phyloP scores from a whole-genome alignment of 306 rosid species.

The Phaseolus lunatus region DNA sequence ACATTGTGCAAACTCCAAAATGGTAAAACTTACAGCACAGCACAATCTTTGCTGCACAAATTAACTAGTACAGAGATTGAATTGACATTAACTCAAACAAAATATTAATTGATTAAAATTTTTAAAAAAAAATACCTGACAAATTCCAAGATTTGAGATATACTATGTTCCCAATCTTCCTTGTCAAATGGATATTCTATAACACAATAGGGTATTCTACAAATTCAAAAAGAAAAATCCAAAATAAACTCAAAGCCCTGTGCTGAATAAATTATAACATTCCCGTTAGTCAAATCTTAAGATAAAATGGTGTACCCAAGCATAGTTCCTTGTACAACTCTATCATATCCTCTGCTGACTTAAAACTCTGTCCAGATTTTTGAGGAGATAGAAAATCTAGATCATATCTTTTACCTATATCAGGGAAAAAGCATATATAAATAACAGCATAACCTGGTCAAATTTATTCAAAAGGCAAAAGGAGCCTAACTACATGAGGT shows the following conservation, averaged over 20 bases:
- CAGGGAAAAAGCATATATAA: constrained; percentile 33
- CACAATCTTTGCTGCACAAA: constrained; percentile 34
- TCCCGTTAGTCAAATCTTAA: constrained; percentile 9
- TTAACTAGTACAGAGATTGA: constrained; percentile 36
- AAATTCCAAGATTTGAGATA: constrained; percentile 70
- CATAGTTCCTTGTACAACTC: constrained; percentile 82
- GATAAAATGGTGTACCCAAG: constrained; percentile 57
- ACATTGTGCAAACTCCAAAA: constrained; percentile 22
- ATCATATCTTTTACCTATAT: constrained; percentile 88
- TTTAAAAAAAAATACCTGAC: constrained; percentile 70
- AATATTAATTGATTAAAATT: constrained; percentile 43
- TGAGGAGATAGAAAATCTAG: constrained; percentile 76
- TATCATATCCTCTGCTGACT: constrained; percentile 89
- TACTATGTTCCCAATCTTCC: constrained; percentile 94
- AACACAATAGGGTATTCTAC: constrained; percentile 85
- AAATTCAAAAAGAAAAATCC: constrained; percentile 36
- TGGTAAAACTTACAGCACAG: constrained; percentile 2
- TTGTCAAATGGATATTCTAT: constrained; percentile 97
- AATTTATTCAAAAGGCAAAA: constrained; percentile 16
- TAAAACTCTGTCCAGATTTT: constrained; percentile 82
- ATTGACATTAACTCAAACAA: constrained; percentile 30
- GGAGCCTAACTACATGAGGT: constrained; percentile 27
- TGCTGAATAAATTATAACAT: constrained; percentile 19
- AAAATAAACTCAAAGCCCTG: constrained; percentile 34
- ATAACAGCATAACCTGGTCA: constrained; percentile 26